phyloP scores from a whole-genome alignment of 306 rosid genomes.

The Styphnolobium japonicum region DNA sequence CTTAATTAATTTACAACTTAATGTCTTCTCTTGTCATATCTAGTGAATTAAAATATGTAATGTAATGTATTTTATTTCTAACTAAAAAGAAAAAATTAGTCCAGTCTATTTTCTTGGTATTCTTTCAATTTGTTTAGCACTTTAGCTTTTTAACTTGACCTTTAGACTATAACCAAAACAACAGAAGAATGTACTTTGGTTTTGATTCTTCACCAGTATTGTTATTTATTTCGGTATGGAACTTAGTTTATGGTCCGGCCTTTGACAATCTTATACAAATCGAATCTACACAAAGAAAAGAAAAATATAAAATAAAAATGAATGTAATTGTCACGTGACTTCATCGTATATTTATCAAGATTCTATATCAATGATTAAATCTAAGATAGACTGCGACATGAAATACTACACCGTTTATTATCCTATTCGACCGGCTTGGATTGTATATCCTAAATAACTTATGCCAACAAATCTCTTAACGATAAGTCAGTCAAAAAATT shows the following conservation, averaged over 20 bases:
- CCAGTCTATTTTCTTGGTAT: neutral
- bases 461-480: neutral
- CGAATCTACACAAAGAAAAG: neutral
- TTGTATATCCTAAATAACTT: neutral
- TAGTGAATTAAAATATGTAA: neutral
- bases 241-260: neutral
- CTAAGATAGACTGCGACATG: slow-evolving; percentile 15
- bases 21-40: neutral
- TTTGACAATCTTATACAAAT: neutral
- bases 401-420: neutral
- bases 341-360: slow-evolving; percentile 31
- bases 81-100: neutral
- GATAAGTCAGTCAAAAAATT: slow-evolving; percentile 14
- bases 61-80: neutral
- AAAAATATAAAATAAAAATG: neutral
- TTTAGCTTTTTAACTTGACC: too few species aligned
- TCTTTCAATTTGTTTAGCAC: neutral
- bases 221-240: neutral
- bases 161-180: neutral
- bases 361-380: slow-evolving; percentile 21
- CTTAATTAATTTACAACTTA: neutral
- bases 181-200: neutral
- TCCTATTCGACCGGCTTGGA: slow-evolving; percentile 20
- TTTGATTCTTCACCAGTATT: neutral
- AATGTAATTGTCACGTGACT: slow-evolving; percentile 42